Conservation (phyloP, 2,329 filamentous ascomycete species). For the Fusarium napiforme region DNA sequence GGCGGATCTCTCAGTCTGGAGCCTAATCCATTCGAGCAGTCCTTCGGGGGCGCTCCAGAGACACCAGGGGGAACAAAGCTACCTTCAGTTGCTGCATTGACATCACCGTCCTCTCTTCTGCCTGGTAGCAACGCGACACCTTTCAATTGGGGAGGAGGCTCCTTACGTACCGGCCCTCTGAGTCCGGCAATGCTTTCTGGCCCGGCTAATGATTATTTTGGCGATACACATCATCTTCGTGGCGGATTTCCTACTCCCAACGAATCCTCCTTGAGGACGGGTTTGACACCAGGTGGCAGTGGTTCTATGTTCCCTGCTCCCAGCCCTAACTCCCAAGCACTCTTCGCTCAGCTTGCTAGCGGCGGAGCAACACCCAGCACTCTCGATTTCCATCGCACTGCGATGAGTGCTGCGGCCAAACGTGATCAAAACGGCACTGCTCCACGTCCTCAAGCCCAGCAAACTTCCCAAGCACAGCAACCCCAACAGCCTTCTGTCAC, state of each 20-base stretch:
- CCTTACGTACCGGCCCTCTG: conserved; percentile 88
- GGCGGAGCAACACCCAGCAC: conserved; percentile 90
- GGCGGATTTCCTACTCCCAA: conserved; percentile 94
- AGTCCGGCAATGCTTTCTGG: conserved; percentile 98
- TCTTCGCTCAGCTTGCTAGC: conserved; percentile 82
- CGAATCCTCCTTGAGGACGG: conserved; percentile 92
- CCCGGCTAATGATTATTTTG: conserved; percentile 86
- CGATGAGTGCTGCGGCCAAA: conserved; percentile 80
- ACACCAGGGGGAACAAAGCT: conserved; percentile 86
- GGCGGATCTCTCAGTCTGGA: conserved; percentile 75
- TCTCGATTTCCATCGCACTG: conserved; percentile 93
- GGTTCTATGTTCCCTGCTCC: conserved; percentile 97
- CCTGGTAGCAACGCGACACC: conserved; percentile 78
- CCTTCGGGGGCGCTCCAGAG: conserved; percentile 79
- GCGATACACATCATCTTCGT: conserved; percentile 79
- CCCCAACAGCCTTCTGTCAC: conserved; percentile 47
- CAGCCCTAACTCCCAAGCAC: conserved; percentile 84
- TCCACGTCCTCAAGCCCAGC: conserved; percentile 47
- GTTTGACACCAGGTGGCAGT: conserved; percentile 91
- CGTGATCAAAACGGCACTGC: conserved; percentile 58
- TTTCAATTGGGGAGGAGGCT: conserved; percentile 84
- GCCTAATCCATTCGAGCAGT: conserved; percentile 97
- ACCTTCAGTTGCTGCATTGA: conserved; percentile 88
- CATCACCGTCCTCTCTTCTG: conserved; percentile 85
- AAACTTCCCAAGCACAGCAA: conserved; percentile 46